Conservation (phyloP, 2,329 filamentous ascomycete genomes). For the Davidsoniella eucalypti region DNA sequence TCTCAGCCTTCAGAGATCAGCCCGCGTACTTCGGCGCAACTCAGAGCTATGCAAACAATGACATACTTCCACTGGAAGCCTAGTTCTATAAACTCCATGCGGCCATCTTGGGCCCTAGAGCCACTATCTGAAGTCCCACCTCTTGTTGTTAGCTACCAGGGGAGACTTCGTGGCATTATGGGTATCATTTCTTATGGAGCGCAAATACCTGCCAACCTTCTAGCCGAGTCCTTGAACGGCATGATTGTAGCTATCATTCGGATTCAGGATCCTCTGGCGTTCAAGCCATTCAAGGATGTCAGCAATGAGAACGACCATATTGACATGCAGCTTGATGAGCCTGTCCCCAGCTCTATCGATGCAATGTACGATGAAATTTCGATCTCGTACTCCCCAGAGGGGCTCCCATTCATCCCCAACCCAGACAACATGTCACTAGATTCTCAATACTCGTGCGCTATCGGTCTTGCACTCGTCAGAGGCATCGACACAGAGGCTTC, state of each 20-base stretch:
- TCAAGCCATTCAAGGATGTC: conserved; percentile 18
- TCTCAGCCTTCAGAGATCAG: conserved; percentile 41
- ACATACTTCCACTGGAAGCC: conserved; percentile 50
- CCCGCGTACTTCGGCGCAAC: conserved; percentile 44
- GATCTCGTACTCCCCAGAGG: conserved; percentile 29
- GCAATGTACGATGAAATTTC: conserved; percentile 6
- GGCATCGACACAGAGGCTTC: conserved; percentile 42
- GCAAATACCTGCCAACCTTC: conserved; percentile 37
- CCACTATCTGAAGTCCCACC: conserved; percentile 42
- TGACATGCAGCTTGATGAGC: conserved; percentile 14
- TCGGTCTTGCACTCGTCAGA: conserved; percentile 54
- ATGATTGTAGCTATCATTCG: conserved; percentile 51
- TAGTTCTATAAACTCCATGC: not conserved
- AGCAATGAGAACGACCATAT: conserved; percentile 8
- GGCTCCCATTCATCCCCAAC: conserved; percentile 46
- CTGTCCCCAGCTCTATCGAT: conserved; percentile 1
- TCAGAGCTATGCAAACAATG: conserved; percentile 61
- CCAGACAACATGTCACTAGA: conserved; percentile 37
- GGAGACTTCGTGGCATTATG: conserved; percentile 34
- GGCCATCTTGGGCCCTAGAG: conserved; percentile 31
- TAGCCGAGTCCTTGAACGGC: conserved; percentile 53
- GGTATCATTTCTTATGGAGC: conserved; percentile 54
- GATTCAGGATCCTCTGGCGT: conserved; percentile 36
- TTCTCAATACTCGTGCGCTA: conserved; percentile 38
- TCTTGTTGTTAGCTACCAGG: conserved; percentile 44